Conservation (phyloP, 2,329 filamentous ascomycete genomes). For the Chalaropsis ovoidea region DNA sequence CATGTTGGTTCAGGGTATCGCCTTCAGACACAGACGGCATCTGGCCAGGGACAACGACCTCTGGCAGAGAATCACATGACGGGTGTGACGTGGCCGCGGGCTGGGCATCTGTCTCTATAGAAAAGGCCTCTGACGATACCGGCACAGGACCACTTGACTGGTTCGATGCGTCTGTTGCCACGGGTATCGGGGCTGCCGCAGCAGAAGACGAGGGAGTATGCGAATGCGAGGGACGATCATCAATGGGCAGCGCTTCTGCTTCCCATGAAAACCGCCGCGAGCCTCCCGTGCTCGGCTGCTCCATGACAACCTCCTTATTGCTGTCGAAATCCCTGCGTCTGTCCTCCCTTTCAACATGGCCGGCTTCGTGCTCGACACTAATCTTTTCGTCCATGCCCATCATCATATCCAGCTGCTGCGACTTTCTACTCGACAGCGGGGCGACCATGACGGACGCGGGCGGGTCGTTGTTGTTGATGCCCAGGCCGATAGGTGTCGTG, state of each 20-base stretch:
- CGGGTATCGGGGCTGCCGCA: not conserved
- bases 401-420: not conserved
- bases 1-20: not conserved
- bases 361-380: conserved; percentile 18
- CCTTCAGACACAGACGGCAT: not conserved
- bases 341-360: not conserved
- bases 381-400: conserved; percentile 20
- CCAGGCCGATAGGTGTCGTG: conserved; percentile 1
- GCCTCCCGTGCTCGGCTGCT: not conserved
- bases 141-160: not conserved
- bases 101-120: not conserved
- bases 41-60: not conserved
- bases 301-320: conserved; percentile 14
- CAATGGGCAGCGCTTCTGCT: not conserved
- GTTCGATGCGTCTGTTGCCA: not conserved
- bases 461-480: not conserved
- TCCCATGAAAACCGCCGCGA: conserved; percentile 23
- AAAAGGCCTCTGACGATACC: not conserved
- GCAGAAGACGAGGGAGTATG: too few species aligned
- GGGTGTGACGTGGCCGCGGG: not conserved
- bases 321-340: not conserved
- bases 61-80: not conserved
- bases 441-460: not conserved
- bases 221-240: not conserved
- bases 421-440: conserved; percentile 7